Evolutionary conservation across 2,329 filamentous ascomycete species (phyloP).

Genomic region (Aspergillus sp.): DNA sequence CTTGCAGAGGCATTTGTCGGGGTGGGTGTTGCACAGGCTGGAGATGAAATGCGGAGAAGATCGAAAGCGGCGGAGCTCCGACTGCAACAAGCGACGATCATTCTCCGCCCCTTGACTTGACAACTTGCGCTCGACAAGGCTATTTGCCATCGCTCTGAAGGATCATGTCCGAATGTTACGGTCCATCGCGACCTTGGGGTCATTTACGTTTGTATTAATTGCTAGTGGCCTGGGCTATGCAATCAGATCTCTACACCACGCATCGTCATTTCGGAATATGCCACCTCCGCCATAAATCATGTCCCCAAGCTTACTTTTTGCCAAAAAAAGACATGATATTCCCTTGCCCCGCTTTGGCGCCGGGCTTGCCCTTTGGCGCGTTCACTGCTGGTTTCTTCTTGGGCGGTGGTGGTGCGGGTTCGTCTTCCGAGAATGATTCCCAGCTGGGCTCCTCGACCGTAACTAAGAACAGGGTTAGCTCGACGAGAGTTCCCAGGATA

Average conservation of each 20-base stretch:
- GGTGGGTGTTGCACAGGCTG: neutral
- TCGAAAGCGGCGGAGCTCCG: neutral
- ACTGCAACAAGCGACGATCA: neutral
- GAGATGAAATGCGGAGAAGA: slow-evolving; percentile 9
- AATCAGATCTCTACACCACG: neutral
- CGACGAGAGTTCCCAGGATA: neutral
- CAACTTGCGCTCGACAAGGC: neutral
- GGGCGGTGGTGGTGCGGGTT: slow-evolving; percentile 55
- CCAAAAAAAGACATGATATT: slow-evolving; percentile 91
- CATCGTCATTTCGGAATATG: neutral
- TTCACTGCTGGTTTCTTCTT: slow-evolving; percentile 49
- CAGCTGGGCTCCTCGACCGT: slow-evolving; percentile 81
- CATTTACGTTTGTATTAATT: neutral
- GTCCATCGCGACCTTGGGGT: neutral
- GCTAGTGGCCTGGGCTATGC: neutral
- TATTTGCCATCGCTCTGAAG: neutral
- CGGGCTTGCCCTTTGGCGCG: slow-evolving; percentile 53
- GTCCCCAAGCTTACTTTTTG: slow-evolving; percentile 61
- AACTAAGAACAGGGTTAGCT: slow-evolving; percentile 53
- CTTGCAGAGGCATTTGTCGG: neutral
- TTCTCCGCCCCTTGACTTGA: neutral
- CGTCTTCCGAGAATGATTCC: slow-evolving; percentile 94
- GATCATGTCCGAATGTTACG: neutral
- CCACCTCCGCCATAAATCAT: neutral
- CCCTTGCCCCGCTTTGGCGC: slow-evolving; percentile 59